Evolutionary conservation across 805 yeast species (phyloP), one percentile per base, ranked within the genome.

Genomic region (Starmera dryadoides): DNA sequence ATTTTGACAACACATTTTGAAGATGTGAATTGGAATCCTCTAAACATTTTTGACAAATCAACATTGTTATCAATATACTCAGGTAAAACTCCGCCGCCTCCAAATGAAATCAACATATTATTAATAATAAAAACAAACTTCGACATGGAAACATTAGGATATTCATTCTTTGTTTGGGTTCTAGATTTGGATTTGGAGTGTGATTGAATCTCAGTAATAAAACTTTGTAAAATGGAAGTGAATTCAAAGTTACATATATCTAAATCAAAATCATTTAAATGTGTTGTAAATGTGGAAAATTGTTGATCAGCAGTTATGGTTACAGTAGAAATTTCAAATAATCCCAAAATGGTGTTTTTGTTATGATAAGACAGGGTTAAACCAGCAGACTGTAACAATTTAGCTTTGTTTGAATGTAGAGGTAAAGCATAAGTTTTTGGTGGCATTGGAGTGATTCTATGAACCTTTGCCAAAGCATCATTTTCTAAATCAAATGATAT

Each of bases 21-120:
- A 19, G n/a, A n/a, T 12, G 29, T 19, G 5, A 28, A 26, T 28
- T 35, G 37, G 11, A 35, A 35, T 10, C 37, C 37, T 35, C 37
- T 35, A 15, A 35, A 35, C 4, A 4, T 8, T 4, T 34, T 14
- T 10, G 37, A 35, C 7, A 19, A 20, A 10, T 28, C 21, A 5
- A 19, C 14, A 7, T 15, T 10, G 12, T 19, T n/a, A 6, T 16
- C 20, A 8, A 15, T n/a, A 10, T 10, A 9, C 10, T 35, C 20
- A n/a, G 30, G 30, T 3, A 35, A 19, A 15, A 35, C 26, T n/a
- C 22, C n/a, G 9, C 16, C 11, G n/a, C 30, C 31, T 28, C 33
- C 37, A n/a, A 28, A 28, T 15, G 37, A 28, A 9, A 28, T 11
- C 26, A 35, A 14, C 4, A 26, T n/a, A 19, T 29, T 29, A 19